Conservation (phyloP, 1,139 yeast species). For the Yamadazyma sp. region DNA sequence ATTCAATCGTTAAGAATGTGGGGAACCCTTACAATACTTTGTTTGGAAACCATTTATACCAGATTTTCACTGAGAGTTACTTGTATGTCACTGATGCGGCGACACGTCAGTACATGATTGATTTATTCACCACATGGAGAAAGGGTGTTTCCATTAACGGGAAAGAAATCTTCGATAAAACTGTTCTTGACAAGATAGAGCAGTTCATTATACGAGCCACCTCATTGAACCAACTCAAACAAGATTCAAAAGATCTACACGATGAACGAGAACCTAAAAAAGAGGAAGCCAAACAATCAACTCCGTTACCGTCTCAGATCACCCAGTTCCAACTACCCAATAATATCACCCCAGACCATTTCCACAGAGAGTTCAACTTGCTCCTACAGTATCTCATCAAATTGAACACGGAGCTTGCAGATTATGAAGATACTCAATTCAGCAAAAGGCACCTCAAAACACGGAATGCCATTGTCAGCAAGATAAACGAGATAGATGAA, state of each 20-base stretch:
- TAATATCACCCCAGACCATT: conserved; percentile 27
- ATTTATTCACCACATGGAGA: conserved; percentile 44
- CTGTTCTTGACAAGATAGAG: conserved; percentile 33
- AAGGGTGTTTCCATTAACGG: conserved; percentile 34
- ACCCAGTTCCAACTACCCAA: conserved; percentile 12
- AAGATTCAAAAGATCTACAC: neutral
- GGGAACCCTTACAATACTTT: conserved; percentile 46
- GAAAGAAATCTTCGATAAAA: conserved; percentile 34
- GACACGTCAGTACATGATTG: conserved; percentile 38
- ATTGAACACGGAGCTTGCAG: conserved; percentile 18
- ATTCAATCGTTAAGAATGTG: conserved; percentile 43
- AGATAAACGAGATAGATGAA: conserved; percentile 36
- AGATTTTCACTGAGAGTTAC: conserved; percentile 39
- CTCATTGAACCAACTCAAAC: conserved; percentile 13
- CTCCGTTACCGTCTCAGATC: conserved; percentile 4
- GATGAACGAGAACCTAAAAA: neutral
- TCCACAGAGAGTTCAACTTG: conserved; percentile 33
- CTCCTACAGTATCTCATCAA: conserved; percentile 32
- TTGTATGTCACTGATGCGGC: conserved; percentile 39
- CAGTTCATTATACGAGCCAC: conserved; percentile 43
- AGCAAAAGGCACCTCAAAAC: conserved; percentile 16
- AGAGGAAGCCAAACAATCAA: neutral
- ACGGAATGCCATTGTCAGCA: conserved; percentile 32
- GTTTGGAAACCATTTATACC: conserved; percentile 34
- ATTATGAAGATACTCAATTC: conserved; percentile 15